Base-by-base conservation (phyloP, 148 eudicot species). In the Fallopia convolvulus region DNA sequence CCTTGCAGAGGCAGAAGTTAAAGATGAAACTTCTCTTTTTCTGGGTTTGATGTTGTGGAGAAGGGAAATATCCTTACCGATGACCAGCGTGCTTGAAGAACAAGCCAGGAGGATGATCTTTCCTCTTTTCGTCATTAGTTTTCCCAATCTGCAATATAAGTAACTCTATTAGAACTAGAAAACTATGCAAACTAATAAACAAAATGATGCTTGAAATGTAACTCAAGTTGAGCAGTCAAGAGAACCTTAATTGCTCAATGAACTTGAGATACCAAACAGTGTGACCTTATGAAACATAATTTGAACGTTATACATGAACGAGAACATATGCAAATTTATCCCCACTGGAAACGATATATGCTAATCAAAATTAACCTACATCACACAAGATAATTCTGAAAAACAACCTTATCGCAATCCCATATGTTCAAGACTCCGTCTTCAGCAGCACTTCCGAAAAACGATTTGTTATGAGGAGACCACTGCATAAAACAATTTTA, bases 401-500 rank as follows among this genome's bases (percentile, higher is more conserved):
- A 36, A 68, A 6, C 5, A 44, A 94, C 99, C 96, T 82, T 86
- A 66, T 86, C 91, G 77, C 87, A 86, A 86, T 94, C 92, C 99
- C 99, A 94, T 20, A 94, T 87, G 83, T 94, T 94, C 66, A 94
- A 81, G 74, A 94, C 74, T 50, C 99, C 97, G 88, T 95, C 97
- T 83, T 95, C 99, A 78, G 99, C 97, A 63, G 97, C 91, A 76
- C 97, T 92, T 79, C 99, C 99, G 79, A 95, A 95, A 41, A 92
- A 83, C 8, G 94, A 90, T 83, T 86, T 80, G 81, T 84, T 88
- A 78, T 91, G 90, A 8, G 99, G 99, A 33, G 94, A 92, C 99
- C 99, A 95, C 99, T 92, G 94, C 76, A 83, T 46, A 56, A 79
- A 33, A 21, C 13, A 68, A 33, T 15, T 33, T 68, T 15, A 68